Conservation (phyloP, 306 rosid genomes). For the Trifolium fragiferum region DNA sequence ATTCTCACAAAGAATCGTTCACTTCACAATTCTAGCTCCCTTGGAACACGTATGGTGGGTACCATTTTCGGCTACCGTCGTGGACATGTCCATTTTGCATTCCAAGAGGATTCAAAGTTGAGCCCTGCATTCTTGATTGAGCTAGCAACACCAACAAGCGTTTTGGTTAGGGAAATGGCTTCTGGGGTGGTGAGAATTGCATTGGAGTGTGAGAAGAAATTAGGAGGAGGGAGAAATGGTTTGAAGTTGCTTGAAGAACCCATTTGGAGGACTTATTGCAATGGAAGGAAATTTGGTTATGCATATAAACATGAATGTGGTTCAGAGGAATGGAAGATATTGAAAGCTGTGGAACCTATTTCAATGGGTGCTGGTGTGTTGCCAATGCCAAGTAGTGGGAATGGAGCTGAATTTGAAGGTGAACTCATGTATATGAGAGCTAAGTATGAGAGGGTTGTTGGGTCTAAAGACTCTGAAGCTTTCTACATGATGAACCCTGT, state of each 20-base stretch:
- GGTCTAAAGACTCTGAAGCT: conserved; percentile 90
- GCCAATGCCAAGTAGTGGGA: conserved; percentile 55
- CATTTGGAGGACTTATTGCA: conserved; percentile 77
- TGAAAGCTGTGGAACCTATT: conserved; percentile 79
- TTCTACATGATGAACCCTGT: conserved; percentile 88
- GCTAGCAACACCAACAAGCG: conserved; percentile 76
- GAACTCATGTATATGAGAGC: conserved; percentile 97
- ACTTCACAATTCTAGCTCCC: conserved; percentile 27
- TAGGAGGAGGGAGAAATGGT: conserved; percentile 11
- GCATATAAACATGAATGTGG: conserved; percentile 63
- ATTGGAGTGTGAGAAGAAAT: conserved; percentile 70
- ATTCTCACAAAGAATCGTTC: conserved; percentile 45
- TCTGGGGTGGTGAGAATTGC: conserved; percentile 86
- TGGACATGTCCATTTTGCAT: conserved; percentile 77
- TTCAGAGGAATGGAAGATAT: conserved; percentile 72
- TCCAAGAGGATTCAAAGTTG: conserved; percentile 64
- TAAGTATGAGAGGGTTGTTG: conserved; percentile 80
- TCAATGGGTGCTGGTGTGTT: conserved; percentile 92
- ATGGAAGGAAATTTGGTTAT: conserved; percentile 81
- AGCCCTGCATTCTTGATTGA: conserved; percentile 67
- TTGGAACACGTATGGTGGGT: conserved; percentile 65
- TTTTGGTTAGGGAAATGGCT: conserved; percentile 83
- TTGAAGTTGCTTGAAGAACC: conserved; percentile 61
- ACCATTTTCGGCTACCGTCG: conserved; percentile 84
- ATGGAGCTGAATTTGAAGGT: conserved; percentile 59